Percentiles rank a stretch among this genome's conserved stretches.
Conservation (phyloP, 73 alveolate genomes). For the Paramecium caudatum region DNA sequence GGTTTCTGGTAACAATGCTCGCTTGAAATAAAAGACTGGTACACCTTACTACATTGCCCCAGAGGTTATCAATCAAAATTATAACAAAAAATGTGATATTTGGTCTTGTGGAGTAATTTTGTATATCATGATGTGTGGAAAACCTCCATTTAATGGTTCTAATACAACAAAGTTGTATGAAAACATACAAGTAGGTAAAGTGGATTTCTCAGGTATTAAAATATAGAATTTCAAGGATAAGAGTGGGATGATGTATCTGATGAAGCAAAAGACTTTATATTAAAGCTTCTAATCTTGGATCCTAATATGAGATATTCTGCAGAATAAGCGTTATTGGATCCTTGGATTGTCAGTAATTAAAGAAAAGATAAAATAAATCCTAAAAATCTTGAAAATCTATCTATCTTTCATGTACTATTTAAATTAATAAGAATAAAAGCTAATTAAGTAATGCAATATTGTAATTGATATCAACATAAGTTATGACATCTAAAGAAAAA, state of each 20-base stretch:
- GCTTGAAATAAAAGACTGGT: slow-evolving; percentile 47
- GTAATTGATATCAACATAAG: slow-evolving; percentile 59
- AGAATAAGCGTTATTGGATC: slow-evolving; percentile 81
- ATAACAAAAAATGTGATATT: slow-evolving; percentile 86
- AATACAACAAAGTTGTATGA: slow-evolving; percentile 79
- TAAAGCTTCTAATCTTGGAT: slow-evolving; percentile 76
- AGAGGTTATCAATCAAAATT: slow-evolving; percentile 81
- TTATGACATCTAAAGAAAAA: slow-evolving; percentile 66
- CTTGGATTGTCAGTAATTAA: slow-evolving; percentile 67
- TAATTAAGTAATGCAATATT: slow-evolving; percentile 69
- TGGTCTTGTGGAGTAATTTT: slow-evolving; percentile 90
- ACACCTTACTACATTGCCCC: slow-evolving; percentile 80
- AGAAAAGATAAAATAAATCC: slow-evolving; percentile 52
- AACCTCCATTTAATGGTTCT: slow-evolving; percentile 84
- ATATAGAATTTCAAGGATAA: slow-evolving; percentile 41
- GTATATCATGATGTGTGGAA: slow-evolving; percentile 85
- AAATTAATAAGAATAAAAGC: neutral
- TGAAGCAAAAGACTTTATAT: slow-evolving; percentile 82
- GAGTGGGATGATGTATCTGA: slow-evolving; percentile 76
- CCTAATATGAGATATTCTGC: slow-evolving; percentile 82
- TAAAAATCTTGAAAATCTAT: slow-evolving; percentile 53
- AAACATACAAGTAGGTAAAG: slow-evolving; percentile 69
- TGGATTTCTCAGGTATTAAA: slow-evolving; percentile 6
- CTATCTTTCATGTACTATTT: slow-evolving; percentile 54
- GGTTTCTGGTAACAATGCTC: neutral